Base-by-base conservation (phyloP, 805 yeast genomes). In the Candida pini region DNA sequence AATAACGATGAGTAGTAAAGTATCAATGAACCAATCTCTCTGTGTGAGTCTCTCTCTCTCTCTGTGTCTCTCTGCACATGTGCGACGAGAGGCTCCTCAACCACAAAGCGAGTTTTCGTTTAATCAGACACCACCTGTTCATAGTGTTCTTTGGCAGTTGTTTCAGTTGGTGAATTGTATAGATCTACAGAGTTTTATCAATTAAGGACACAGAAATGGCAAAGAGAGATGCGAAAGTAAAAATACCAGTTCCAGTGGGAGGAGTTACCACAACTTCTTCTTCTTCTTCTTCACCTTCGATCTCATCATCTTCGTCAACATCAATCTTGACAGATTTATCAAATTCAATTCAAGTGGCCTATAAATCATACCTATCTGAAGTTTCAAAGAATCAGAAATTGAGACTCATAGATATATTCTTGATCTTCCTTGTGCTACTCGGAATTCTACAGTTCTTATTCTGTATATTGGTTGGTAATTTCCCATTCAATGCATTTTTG, bases 401-500 rank as follows among this genome's bases (percentile, higher is more conserved):
- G 38, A 71, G 76, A 57, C 66, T 87, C 33, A 81, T 90, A 45
- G 97, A 92, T 57, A 47, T 70, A 10, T 92, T 89, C 53, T 69
- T 90, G 52, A 73, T 58, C 18, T 88, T 84, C 46, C 62, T 90
- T 39, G 89, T 90, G 13, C 60, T 66, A 0, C 65, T 86, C 40
- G 98, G 95, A 1, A 62, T 73, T 1, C 59, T 84, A 19, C 97
- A 92, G 62, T 87, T 88, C 54, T 63, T 68, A 4, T 90, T 88
- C 59, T 83, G 84, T 45, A 47, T 80, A 27, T 41, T 87, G 10
- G 76, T 88, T 30, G 95, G 97, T 24, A 86, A 76, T 49, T 92
- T 82, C 73, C 99, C 99, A 13, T 92, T 92, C 73, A 92, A 92
- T 62, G 97, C 96, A 17, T 92, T 92, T 56, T 69, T 92, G 40